These are phyloP conservation scores for Crucibulum laeve DNA, from an alignment of 768 basidiomycete genomes.

Conservation along the genomic window DNA sequence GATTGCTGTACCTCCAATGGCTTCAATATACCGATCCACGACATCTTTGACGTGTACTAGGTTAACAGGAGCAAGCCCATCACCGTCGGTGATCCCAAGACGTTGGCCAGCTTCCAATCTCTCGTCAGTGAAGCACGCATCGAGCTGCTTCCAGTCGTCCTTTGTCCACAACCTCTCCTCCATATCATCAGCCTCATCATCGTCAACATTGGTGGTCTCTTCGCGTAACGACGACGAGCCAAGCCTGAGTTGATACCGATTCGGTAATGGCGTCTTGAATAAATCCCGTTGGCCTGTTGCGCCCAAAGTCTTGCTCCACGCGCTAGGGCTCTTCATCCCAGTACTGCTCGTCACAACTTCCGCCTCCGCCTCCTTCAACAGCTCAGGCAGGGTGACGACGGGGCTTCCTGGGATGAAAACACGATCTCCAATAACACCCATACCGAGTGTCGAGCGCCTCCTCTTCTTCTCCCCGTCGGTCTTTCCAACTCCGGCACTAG, in stretches of 20 bases:
- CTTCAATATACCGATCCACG: conserved; percentile 49
- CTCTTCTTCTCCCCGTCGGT: conserved; percentile 13
- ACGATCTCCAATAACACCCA: conserved; percentile 43
- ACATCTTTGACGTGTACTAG: conserved; percentile 53
- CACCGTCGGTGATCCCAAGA: conserved; percentile 15
- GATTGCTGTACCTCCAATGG: conserved; percentile 41
- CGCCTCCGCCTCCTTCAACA: conserved; percentile 56
- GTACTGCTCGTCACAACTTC: conserved; percentile 25
- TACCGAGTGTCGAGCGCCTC: conserved; percentile 27
- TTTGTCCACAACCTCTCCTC: conserved; percentile 53
- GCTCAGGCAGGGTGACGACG: conserved; percentile 45
- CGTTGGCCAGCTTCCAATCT: conserved; percentile 42
- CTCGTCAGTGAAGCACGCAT: conserved; percentile 75
- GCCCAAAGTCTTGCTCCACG: not conserved
- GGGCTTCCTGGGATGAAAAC: conserved; percentile 56
- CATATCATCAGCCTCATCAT: conserved; percentile 4
- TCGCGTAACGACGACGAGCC: too few species aligned
- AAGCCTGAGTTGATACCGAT: not conserved
- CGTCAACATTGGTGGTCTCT: not conserved
- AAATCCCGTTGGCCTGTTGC: conserved; percentile 9
- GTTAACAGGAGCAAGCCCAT: conserved; percentile 46
- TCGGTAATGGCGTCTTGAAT: conserved; percentile 22
- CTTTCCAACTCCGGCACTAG: conserved; percentile 27
- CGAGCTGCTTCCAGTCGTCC: conserved; percentile 77
- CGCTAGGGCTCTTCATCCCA: not conserved